Conservation (phyloP, 345 rosid genomes). For the Cardamine resedifolia region DNA sequence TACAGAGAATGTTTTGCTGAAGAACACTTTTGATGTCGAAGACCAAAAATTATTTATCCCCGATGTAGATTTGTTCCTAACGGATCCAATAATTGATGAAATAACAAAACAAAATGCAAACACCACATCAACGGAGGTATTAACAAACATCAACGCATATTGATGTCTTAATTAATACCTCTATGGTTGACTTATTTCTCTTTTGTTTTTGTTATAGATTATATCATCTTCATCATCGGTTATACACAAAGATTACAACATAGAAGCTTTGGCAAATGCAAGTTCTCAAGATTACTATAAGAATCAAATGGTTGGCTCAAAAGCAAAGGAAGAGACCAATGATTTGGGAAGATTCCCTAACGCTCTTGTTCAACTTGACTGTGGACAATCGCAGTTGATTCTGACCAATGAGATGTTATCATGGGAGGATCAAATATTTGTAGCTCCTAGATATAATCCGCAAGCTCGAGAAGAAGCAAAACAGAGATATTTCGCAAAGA, state of each 20-base stretch:
- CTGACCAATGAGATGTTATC: conserved; percentile 7
- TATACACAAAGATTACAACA: conserved; percentile 16
- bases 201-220: not conserved
- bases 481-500: conserved; percentile 33
- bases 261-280: conserved; percentile 17
- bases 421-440: conserved; percentile 17
- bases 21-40: not conserved
- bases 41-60: not conserved
- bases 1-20: conserved; percentile 14
- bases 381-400: conserved; percentile 18
- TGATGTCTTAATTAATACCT: not conserved
- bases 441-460: not conserved
- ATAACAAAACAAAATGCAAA: conserved; percentile 1
- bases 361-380: conserved; percentile 17
- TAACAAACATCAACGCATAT: not conserved
- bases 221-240: conserved; percentile 1
- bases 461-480: conserved; percentile 10
- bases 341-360: conserved; percentile 1
- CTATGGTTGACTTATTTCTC: not conserved
- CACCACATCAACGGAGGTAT: conserved; percentile 2
- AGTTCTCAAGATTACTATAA: conserved; percentile 15
- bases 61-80: not conserved
- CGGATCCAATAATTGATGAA: not conserved
- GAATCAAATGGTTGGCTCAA: conserved; percentile 23
- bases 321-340: conserved; percentile 23